phyloP scores from a whole-genome alignment of 129 eudicot genomes.

The Flaveria linearis region DNA sequence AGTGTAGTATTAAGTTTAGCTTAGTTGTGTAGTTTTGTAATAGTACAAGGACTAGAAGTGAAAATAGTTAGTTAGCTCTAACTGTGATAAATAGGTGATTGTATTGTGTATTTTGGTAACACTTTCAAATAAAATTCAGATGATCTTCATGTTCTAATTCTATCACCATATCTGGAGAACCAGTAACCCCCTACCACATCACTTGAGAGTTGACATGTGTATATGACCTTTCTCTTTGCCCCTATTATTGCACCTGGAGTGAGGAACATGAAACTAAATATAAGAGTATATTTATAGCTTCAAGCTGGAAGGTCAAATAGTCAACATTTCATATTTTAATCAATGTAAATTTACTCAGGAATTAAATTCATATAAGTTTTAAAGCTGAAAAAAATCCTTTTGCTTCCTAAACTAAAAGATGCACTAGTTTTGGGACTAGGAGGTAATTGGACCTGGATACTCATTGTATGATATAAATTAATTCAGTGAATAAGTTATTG shows the following conservation, averaged over 20 bases:
- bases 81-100: too few species aligned
- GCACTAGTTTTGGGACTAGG: conserved; percentile 8
- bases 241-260: conserved; percentile 13
- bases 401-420: neutral
- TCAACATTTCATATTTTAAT: neutral
- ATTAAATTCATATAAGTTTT: neutral
- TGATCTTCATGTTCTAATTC: too few species aligned
- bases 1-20: too few species aligned
- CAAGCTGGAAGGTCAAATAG: neutral
- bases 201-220: conserved; percentile 31
- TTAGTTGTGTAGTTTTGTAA: too few species aligned
- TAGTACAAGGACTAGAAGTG: too few species aligned
- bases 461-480: neutral
- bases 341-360: neutral
- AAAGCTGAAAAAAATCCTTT: conserved; percentile 10
- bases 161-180: conserved; percentile 6
- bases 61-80: too few species aligned
- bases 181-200: conserved; percentile 18
- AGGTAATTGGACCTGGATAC: neutral
- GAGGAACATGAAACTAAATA: conserved; percentile 20
- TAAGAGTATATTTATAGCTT: neutral
- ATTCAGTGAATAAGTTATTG: neutral
- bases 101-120: too few species aligned
- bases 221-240: conserved; percentile 14
- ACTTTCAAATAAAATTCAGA: too few species aligned